Conservation (phyloP, 2,329 filamentous ascomycete species). For the Colletotrichum caudatum region DNA sequence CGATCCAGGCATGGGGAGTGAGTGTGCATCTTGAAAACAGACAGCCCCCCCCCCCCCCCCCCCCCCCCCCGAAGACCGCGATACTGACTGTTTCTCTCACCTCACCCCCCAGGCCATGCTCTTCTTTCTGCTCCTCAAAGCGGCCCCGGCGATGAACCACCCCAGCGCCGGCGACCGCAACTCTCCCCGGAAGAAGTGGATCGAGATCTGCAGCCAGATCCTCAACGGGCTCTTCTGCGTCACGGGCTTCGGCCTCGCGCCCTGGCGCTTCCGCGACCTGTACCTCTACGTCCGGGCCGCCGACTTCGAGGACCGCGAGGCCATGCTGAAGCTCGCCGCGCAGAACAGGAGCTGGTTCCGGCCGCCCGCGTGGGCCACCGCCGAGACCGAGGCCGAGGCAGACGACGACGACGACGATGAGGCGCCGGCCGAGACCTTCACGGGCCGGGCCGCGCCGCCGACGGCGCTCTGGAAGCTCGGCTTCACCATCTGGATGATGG, state of each 20-base stretch:
- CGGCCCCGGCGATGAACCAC: constrained; percentile 43
- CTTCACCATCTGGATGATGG: constrained; percentile 47
- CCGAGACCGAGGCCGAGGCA: constrained; percentile 23
- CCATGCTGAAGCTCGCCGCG: constrained; percentile 44
- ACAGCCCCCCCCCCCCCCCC: too few species aligned
- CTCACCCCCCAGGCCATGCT: constrained; percentile 46
- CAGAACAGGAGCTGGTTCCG: constrained; percentile 48
- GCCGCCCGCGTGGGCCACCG: constrained; percentile 45
- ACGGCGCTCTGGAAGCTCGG: constrained; percentile 45
- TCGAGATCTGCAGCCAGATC: constrained; percentile 41
- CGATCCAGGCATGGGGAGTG: constrained; percentile 45
- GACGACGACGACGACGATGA: constrained; percentile 13
- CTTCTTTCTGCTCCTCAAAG: constrained; percentile 48
- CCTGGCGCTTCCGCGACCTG: constrained; percentile 66
- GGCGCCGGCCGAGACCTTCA: constrained; percentile 40
- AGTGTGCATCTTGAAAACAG: constrained; percentile 22
- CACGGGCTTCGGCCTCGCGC: constrained; percentile 84
- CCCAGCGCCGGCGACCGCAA: constrained; percentile 41
- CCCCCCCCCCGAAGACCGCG: background rate
- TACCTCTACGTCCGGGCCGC: constrained; percentile 43
- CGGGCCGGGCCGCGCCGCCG: constrained; percentile 42
- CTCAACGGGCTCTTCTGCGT: constrained; percentile 85
- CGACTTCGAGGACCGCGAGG: constrained; percentile 39
- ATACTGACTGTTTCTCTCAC: constrained; percentile 6
- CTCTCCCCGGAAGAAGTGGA: constrained; percentile 43